These are phyloP conservation scores for Monilinia laxa DNA, from an alignment of 2,329 filamentous ascomycete genomes.

Conservation along the genomic window DNA sequence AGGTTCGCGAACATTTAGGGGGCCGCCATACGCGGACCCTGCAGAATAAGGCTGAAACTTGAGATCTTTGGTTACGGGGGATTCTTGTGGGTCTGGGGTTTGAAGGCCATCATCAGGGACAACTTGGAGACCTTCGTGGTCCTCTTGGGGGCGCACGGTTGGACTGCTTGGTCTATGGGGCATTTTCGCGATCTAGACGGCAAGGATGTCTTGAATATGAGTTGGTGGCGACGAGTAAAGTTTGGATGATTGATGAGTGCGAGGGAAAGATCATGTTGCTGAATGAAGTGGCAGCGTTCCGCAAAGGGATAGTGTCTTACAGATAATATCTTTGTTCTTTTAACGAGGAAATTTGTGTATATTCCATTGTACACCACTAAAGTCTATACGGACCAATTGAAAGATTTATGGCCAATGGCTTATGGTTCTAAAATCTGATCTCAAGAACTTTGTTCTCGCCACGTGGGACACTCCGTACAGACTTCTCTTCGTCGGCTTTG, in stretches of 20 bases:
- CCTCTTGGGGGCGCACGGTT: neutral
- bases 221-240: neutral
- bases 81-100: slow-evolving; percentile 2
- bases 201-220: neutral
- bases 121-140: slow-evolving; percentile 21
- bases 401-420: neutral
- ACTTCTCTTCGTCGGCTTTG: neutral
- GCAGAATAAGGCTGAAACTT: slow-evolving; percentile 15
- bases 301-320: neutral
- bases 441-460: neutral
- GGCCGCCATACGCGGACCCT: neutral
- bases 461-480: neutral
- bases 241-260: neutral
- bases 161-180: slow-evolving; percentile 1
- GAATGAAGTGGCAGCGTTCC: slow-evolving; percentile 3
- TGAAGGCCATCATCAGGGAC: slow-evolving; percentile 11
- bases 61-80: slow-evolving; percentile 7
- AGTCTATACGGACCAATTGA: neutral
- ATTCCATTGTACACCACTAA: neutral
- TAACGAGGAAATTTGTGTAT: neutral
- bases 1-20: slow-evolving; percentile 2
- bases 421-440: neutral
- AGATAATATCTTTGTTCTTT: slow-evolving; percentile 6
- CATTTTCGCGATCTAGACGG: neutral
- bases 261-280: neutral